Conservation (phyloP, 257 asterid species). For the Catharanthus roseus region DNA sequence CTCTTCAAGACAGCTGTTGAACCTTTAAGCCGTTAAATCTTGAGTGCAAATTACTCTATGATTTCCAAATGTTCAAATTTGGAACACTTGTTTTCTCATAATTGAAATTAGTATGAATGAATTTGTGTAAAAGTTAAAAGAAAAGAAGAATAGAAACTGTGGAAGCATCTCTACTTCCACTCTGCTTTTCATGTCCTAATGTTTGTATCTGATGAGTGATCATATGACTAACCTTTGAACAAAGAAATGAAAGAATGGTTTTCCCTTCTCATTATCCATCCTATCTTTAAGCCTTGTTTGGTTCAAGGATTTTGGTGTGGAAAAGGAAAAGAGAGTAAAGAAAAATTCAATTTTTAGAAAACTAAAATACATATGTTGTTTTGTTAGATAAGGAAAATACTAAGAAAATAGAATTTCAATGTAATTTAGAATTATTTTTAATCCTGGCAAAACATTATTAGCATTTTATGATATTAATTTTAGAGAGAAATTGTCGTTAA, state of each 20-base stretch:
- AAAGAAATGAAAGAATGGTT: background rate
- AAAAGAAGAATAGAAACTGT: background rate
- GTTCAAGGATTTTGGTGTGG: too few relatives aligned
- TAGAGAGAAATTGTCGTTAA: too few relatives aligned
- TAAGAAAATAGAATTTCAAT: too few relatives aligned
- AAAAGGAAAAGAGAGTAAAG: too few relatives aligned
- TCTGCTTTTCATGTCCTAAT: background rate
- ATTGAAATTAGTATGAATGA: background rate
- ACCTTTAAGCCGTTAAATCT: slow-evolving; percentile 41
- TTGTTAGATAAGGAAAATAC: too few relatives aligned
- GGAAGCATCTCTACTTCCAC: background rate
- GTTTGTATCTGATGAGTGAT: background rate
- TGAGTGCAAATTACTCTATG: background rate
- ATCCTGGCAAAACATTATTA: too few relatives aligned
- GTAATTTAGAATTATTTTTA: too few relatives aligned
- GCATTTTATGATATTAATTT: too few relatives aligned
- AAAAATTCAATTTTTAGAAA: too few relatives aligned
- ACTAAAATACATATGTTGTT: too few relatives aligned
- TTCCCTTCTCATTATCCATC: background rate
- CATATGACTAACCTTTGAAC: background rate
- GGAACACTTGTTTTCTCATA: background rate
- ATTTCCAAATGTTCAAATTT: background rate
- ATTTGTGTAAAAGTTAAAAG: background rate
- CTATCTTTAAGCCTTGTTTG: background rate
- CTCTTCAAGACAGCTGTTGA: slow-evolving; percentile 81